Base-by-base conservation (phyloP, 2,329 filamentous ascomycete species). In the Sporothrix curviconia region DNA sequence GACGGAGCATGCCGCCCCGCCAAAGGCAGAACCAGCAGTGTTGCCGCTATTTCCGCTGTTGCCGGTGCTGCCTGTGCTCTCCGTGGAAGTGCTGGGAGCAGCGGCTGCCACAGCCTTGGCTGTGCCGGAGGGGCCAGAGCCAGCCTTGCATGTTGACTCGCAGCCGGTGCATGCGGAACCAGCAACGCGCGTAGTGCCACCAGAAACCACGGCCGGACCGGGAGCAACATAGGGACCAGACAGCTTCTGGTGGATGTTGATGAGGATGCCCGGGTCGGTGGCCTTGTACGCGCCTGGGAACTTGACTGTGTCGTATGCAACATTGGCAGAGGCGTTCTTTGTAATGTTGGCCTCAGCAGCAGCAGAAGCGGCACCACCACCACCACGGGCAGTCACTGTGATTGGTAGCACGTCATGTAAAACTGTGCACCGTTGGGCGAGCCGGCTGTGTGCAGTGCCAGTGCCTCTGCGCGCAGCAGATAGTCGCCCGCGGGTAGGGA, bases 401-500 rank as follows among this genome's bases (percentile, higher is more conserved):
- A n/a, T n/a, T n/a, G 70, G 64, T 66, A 73, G 65, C 71, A 73
- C 0, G 68, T 71, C 69, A 73, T 70, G 67, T 73, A 73, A 12
- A 72, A 63, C 62, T 73, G 71, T 0, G 71, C 71, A 1, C 69
- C 69, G 25, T 65, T 70, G 1, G 63, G 24, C 0, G 62, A 60
- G 5, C 65, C 66, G 5, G 75, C 76, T 7, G 72, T 67, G 62
- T 80, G 77, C 17, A 79, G 68, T 3, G 76, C 77, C 47, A 80
- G 73, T 9, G 70, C 73, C 65, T 80, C 77, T 19, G 76, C 75
- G 36, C 77, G 70, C 19, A 80, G 67, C 19, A 80, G 71, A 61
- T 79, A 72, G 62, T 73, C 71, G 53, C 71, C 71, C 1, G 67
- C 44, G 0, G 67, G 62, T 7, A 73, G 56, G 54, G 68, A 64